Evolutionary conservation across 2,329 filamentous ascomycete genomes (phyloP).

Genomic region (Ceratocystis diversiconidia): DNA sequence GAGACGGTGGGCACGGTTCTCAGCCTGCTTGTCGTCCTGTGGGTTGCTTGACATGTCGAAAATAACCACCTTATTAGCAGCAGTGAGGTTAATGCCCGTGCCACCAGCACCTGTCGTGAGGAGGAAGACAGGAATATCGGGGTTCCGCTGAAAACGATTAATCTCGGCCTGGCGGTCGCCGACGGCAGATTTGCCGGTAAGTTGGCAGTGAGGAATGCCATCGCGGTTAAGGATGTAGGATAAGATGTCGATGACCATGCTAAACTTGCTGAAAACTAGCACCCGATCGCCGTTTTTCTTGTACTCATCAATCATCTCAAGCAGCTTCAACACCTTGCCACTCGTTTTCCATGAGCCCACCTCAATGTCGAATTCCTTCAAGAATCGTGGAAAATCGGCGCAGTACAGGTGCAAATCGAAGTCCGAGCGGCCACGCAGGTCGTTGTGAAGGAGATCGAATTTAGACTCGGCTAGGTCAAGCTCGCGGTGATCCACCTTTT

Average conservation of each 20-base stretch:
- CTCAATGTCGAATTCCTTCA: slow-evolving; percentile 40
- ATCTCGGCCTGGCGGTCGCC: slow-evolving; percentile 74
- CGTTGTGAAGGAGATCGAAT: slow-evolving; percentile 38
- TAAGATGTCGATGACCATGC: slow-evolving; percentile 78
- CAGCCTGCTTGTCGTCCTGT: slow-evolving; percentile 94
- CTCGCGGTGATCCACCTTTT: slow-evolving; percentile 45
- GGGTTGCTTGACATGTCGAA: slow-evolving; percentile 97
- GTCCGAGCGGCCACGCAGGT: slow-evolving; percentile 45
- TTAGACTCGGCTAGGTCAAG: slow-evolving; percentile 38
- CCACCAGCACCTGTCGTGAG: slow-evolving; percentile 87
- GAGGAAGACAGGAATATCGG: slow-evolving; percentile 74
- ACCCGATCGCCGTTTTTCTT: slow-evolving; percentile 70
- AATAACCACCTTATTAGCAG: slow-evolving; percentile 93
- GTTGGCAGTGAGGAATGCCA: slow-evolving; percentile 62
- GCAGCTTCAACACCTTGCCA: slow-evolving; percentile 74
- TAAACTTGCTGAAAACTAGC: slow-evolving; percentile 88
- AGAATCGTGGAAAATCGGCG: slow-evolving; percentile 39
- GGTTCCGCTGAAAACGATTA: slow-evolving; percentile 66
- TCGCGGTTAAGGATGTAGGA: slow-evolving; percentile 64
- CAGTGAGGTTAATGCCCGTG: slow-evolving; percentile 91
- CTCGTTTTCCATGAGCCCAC: slow-evolving; percentile 43
- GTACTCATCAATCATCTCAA: slow-evolving; percentile 59
- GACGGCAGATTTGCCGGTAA: slow-evolving; percentile 75
- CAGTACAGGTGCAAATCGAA: slow-evolving; percentile 55
- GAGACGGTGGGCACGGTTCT: slow-evolving; percentile 90